Conservation (phyloP, 768 basidiomycete species). For the Lentinula lateritia region DNA sequence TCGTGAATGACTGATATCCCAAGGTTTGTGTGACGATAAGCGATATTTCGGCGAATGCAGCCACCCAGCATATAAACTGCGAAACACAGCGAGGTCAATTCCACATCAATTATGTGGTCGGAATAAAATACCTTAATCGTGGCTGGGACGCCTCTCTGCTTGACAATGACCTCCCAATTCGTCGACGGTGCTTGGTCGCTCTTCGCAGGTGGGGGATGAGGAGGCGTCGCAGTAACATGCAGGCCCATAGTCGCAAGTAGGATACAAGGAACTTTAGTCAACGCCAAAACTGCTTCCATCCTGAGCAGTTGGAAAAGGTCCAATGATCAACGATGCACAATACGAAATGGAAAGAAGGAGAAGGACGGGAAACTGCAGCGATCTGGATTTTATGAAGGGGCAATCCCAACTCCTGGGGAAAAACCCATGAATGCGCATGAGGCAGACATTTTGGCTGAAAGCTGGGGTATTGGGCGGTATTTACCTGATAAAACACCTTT, state of each 20-base stretch:
- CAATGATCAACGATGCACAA: background rate
- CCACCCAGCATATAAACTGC: conserved; percentile 33
- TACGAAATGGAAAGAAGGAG: background rate
- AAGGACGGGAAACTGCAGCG: background rate
- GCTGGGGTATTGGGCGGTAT: background rate
- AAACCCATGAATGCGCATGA: background rate
- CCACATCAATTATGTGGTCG: too few species aligned
- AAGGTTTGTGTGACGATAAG: conserved; percentile 26
- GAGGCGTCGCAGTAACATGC: conserved; percentile 42
- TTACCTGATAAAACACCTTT: background rate
- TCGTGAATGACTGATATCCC: conserved; percentile 13
- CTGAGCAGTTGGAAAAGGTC: background rate
- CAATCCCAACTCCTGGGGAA: background rate
- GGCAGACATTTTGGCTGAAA: background rate
- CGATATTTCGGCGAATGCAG: conserved; percentile 30
- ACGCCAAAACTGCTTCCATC: conserved; percentile 12
- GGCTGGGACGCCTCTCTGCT: conserved; percentile 25
- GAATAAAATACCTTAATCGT: conserved; percentile 28
- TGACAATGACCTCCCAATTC: conserved; percentile 29
- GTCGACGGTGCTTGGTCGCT: conserved; percentile 29
- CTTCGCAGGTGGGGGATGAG: conserved; percentile 30
- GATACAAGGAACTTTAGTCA: conserved; percentile 38
- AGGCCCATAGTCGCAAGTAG: conserved; percentile 37
- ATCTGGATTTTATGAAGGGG: background rate
- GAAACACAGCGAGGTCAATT: background rate